Evolutionary conservation across 163 green algal genomes (phyloP).

Genomic region (Trebouxia gelatinosa): DNA sequence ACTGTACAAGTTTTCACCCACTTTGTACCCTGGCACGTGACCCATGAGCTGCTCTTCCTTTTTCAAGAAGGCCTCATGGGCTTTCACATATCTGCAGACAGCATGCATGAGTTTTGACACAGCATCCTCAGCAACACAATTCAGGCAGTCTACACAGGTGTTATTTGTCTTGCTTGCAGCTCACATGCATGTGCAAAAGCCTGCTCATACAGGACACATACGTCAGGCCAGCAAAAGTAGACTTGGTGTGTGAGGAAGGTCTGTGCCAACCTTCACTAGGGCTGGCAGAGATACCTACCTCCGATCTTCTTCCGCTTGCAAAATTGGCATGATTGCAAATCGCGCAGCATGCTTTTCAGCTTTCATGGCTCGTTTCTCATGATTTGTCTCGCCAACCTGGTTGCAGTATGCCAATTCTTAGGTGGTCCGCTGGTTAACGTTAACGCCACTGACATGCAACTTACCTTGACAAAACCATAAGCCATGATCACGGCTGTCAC

Average conservation of each 20-base stretch:
- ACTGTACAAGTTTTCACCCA: constrained; percentile 56
- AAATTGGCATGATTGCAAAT: constrained; percentile 53
- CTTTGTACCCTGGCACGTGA: constrained; percentile 64
- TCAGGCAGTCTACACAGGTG: not conserved
- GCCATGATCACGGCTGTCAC: constrained; percentile 67
- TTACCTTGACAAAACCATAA: constrained; percentile 78
- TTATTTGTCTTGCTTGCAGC: not conserved
- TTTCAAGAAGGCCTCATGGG: constrained; percentile 43
- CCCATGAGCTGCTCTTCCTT: constrained; percentile 79
- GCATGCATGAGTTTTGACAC: not conserved
- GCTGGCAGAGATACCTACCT: no score
- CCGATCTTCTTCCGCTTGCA: constrained; percentile 75
- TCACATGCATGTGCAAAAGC: not conserved
- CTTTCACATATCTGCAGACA: constrained; percentile 54
- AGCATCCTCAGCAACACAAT: not conserved
- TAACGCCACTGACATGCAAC: no score
- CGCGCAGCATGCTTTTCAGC: constrained; percentile 51
- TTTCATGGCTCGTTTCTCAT: constrained; percentile 35
- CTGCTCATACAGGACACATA: not conserved
- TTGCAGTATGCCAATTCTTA: no score
- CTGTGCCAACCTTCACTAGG: not conserved
- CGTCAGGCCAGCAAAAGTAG: not conserved
- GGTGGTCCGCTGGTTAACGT: no score
- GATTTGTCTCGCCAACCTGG: constrained; percentile 44
- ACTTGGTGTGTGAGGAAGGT: not conserved